These are phyloP conservation scores for Ophidiomyces ophidiicola DNA, from an alignment of 2,329 filamentous ascomycete species.

Conservation along the genomic window DNA sequence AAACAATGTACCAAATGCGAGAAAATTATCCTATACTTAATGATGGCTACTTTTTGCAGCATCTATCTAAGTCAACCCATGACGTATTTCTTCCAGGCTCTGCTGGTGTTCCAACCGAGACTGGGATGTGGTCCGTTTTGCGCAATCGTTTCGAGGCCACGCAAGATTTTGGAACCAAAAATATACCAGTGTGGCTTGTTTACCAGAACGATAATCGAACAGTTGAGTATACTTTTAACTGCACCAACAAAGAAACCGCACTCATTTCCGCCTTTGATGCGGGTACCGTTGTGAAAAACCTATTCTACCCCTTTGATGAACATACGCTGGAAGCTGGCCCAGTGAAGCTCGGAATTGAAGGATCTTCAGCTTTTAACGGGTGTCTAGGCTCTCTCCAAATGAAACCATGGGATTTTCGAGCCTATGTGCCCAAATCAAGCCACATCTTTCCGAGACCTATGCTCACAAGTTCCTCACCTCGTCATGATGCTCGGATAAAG, in stretches of 20 bases:
- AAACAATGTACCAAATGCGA: slow-evolving; percentile 50
- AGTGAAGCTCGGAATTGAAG: slow-evolving; percentile 37
- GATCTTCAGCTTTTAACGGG: slow-evolving; percentile 40
- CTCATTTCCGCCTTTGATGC: slow-evolving; percentile 46
- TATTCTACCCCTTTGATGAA: slow-evolving; percentile 52
- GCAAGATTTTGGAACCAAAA: slow-evolving; percentile 41
- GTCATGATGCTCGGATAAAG: slow-evolving; percentile 47
- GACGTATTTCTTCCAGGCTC: slow-evolving; percentile 43
- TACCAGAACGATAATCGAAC: slow-evolving; percentile 39
- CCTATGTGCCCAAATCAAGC: slow-evolving; percentile 43
- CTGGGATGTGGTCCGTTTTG: slow-evolving; percentile 49
- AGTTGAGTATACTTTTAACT: slow-evolving; percentile 47
- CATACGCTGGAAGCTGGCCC: slow-evolving; percentile 39
- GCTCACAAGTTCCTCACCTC: slow-evolving; percentile 49
- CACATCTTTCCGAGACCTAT: slow-evolving; percentile 44
- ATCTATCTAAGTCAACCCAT: slow-evolving; percentile 46
- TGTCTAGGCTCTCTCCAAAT: slow-evolving; percentile 44
- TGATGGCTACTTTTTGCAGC: slow-evolving; percentile 45
- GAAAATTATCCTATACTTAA: slow-evolving; percentile 46
- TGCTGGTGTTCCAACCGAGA: slow-evolving; percentile 42
- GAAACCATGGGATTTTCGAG: slow-evolving; percentile 46
- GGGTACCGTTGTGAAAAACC: slow-evolving; percentile 47
- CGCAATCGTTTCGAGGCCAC: slow-evolving; percentile 40
- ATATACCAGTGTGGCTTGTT: slow-evolving; percentile 36
- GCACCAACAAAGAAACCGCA: slow-evolving; percentile 37